Evolutionary conservation across 2,329 filamentous ascomycete species (phyloP).

Genomic region (Aspergillus quadrilineatus): DNA sequence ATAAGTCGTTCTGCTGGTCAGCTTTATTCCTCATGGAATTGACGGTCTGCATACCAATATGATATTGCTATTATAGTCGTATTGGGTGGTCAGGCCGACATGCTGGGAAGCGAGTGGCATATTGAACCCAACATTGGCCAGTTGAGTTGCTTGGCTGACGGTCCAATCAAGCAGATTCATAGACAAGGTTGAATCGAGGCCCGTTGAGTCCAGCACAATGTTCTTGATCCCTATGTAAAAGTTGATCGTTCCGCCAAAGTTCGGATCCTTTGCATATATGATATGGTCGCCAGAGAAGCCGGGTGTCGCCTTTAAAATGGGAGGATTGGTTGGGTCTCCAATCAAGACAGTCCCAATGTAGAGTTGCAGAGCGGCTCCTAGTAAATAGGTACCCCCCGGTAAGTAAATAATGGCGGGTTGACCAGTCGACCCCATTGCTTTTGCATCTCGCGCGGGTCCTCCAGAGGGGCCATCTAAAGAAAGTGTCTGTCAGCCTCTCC

Average conservation of each 20-base stretch:
- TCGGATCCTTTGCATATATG: slow-evolving; percentile 50
- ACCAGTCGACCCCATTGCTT: slow-evolving; percentile 30
- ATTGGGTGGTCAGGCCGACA: slow-evolving; percentile 35
- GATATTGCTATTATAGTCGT: slow-evolving; percentile 29
- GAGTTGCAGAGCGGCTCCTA: slow-evolving; percentile 27
- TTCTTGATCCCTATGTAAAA: slow-evolving; percentile 43
- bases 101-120: slow-evolving; percentile 38
- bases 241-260: slow-evolving; percentile 30
- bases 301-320: slow-evolving; percentile 53
- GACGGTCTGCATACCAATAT: slow-evolving; percentile 27
- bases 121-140: slow-evolving; percentile 39
- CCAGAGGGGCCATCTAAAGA: slow-evolving; percentile 25
- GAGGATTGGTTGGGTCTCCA: slow-evolving; percentile 42
- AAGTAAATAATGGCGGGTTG: slow-evolving; percentile 34
- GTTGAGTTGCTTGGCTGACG: slow-evolving; percentile 39
- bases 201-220: slow-evolving; percentile 39
- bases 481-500: background rate
- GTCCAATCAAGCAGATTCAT: slow-evolving; percentile 42
- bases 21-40: background rate
- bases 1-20: slow-evolving; percentile 25
- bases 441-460: slow-evolving; percentile 26
- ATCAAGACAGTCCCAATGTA: slow-evolving; percentile 38
- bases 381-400: slow-evolving; percentile 30
- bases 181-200: slow-evolving; percentile 22
- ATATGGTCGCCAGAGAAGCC: slow-evolving; percentile 56